Base-by-base conservation (phyloP, 306 rosid species). In the Quercus agrifolia region DNA sequence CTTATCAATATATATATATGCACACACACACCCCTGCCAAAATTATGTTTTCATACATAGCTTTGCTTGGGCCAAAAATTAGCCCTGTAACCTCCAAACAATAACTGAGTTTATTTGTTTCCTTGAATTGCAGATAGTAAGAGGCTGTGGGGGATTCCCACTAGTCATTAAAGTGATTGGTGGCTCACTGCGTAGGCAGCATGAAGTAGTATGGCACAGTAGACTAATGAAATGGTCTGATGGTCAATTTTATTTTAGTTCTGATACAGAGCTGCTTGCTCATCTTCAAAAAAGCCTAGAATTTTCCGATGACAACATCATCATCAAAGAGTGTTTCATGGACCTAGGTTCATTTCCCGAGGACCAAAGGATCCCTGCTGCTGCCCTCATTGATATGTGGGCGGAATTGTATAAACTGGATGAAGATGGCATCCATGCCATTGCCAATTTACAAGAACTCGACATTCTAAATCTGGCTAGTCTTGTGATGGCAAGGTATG, bases 261-360 rank as follows among this genome's bases (percentile, higher is more conserved):
- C 86, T 13, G 82, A 81, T 56, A 23, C 27, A 6, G 81, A 85
- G 20, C 77, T 93, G 75, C 70, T 88, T 54, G 8, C 52, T 2
- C 27, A 79, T 82, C 89, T 89, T 33, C 63, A 85, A 83, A 86
- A 80, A 54, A 73, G 86, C 71, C 57, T 91, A 17, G 87, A 89
- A 30, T 82, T 85, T 19, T 83, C 82, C 70, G 87, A 84, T 51
- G 82, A 82, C 49, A 41, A 82, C 66, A 59, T 69, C 21, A 28
- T 77, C 46, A 74, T 57, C 71, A 89, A 81, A 82, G 90, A 93
- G 55, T 86, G 94, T 83, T 93, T 93, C 89, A 63, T 85, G 82
- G 98, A 93, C 86, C 82, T 93, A 15, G 89, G 89, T 41, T 85
- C 87, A 49, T 91, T 93, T 69, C 94, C 92, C 0, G 94, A 87